Conservation (phyloP, 2,329 filamentous ascomycete species). For the Diaporthe batatas region DNA sequence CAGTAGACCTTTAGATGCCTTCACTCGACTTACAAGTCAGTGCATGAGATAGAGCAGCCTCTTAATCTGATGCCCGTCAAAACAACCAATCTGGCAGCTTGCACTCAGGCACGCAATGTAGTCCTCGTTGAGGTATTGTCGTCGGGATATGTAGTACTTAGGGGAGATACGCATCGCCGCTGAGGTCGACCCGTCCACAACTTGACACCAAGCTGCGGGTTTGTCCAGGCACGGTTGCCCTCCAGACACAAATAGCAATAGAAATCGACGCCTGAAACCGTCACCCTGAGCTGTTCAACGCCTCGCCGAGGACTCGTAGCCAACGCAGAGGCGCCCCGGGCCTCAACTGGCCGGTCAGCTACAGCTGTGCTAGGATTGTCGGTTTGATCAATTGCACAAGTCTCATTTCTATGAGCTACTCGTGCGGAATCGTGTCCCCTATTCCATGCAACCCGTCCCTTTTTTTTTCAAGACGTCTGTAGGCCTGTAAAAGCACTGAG, state of each 20-base stretch:
- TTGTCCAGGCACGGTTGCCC: not conserved
- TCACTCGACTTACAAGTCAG: slow-evolving; percentile 16
- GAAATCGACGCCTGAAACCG: not conserved
- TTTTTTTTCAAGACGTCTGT: slow-evolving; percentile 39
- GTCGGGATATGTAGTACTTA: slow-evolving; percentile 21
- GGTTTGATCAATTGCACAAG: slow-evolving; percentile 48
- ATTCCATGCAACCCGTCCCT: slow-evolving; percentile 49
- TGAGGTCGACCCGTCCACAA: not conserved
- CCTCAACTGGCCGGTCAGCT: not conserved
- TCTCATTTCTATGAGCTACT: slow-evolving; percentile 50
- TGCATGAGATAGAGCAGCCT: slow-evolving; percentile 14
- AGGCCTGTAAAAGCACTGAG: slow-evolving; percentile 43
- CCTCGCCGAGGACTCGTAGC: not conserved
- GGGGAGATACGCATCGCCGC: not conserved
- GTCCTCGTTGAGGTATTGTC: slow-evolving; percentile 15
- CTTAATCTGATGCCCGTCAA: slow-evolving; percentile 15
- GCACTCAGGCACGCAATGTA: not conserved
- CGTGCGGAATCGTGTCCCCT: slow-evolving; percentile 47
- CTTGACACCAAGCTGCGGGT: not conserved
- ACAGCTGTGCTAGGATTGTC: slow-evolving; percentile 33
- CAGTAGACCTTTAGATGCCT: slow-evolving; percentile 35
- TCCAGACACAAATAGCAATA: slow-evolving; percentile 27
- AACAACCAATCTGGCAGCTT: not conserved
- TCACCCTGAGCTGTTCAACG: not conserved
- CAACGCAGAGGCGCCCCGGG: not conserved